These are phyloP conservation scores for Salicornia ramosissima DNA, from an alignment of 148 eudicot genomes.

Conservation along the genomic window DNA sequence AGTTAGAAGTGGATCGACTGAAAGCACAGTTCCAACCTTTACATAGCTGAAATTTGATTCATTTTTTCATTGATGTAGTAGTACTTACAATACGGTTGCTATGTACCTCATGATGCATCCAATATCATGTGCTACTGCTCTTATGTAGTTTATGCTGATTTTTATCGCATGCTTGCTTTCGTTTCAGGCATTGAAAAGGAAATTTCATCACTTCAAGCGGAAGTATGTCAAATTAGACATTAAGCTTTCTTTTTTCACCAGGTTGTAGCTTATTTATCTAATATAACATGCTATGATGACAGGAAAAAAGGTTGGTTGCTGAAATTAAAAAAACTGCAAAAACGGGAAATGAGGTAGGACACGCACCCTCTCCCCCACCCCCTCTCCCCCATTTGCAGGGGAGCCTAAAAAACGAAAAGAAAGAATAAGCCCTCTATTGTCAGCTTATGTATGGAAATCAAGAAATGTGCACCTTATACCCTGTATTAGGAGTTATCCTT, in stretches of 20 bases:
- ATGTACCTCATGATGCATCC: too few species aligned
- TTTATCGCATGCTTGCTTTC: not conserved
- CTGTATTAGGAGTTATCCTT: not conserved
- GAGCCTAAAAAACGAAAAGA: too few species aligned
- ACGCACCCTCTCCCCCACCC: not conserved
- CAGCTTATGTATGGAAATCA: not conserved
- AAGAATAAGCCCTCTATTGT: not conserved
- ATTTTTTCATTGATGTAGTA: not conserved
- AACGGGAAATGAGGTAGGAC: conserved; percentile 85
- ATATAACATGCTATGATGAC: conserved; percentile 22
- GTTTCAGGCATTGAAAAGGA: conserved; percentile 84
- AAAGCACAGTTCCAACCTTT: not conserved
- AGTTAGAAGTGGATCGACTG: not conserved
- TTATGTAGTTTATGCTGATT: not conserved
- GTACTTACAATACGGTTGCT: not conserved
- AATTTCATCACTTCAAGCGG: conserved; percentile 66
- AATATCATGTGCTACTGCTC: not conserved
- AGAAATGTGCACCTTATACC: not conserved
- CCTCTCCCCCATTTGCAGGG: not conserved
- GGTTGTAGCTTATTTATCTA: conserved; percentile 11
- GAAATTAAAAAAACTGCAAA: conserved; percentile 99
- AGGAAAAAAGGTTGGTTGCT: conserved; percentile 94
- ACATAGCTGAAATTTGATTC: not conserved
- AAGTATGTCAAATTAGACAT: conserved; percentile 39
- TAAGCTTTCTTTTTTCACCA: conserved; percentile 4